Evolutionary conservation across 768 basidiomycete genomes (phyloP).

Genomic region (Lepiota brunneoincarnata): DNA sequence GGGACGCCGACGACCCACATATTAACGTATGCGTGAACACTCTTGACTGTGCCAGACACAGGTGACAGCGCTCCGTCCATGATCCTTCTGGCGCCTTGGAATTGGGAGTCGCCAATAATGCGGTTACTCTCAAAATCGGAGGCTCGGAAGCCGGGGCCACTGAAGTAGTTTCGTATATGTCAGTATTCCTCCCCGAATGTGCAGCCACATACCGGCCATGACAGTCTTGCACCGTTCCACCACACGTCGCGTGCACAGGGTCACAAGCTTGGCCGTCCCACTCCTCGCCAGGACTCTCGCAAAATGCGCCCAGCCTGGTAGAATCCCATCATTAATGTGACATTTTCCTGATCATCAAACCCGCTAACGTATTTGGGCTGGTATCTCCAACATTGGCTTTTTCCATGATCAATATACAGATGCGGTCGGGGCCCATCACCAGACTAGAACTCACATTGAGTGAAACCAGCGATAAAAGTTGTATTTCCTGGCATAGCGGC

Average conservation of each 20-base stretch:
- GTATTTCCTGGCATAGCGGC: slow-evolving; percentile 62
- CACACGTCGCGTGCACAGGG: slow-evolving; percentile 73
- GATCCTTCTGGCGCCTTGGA: slow-evolving; percentile 61
- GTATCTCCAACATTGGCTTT: slow-evolving; percentile 81
- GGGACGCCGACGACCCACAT: slow-evolving; percentile 48
- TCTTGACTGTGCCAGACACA: slow-evolving; percentile 61
- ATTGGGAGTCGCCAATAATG: slow-evolving; percentile 70
- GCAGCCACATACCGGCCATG: slow-evolving; percentile 54
- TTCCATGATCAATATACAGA: slow-evolving; percentile 9
- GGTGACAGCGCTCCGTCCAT: slow-evolving; percentile 49
- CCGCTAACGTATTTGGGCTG: slow-evolving; percentile 71
- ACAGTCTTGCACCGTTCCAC: slow-evolving; percentile 63
- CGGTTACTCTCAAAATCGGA: slow-evolving; percentile 76
- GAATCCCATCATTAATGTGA: slow-evolving; percentile 8
- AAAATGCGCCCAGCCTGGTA: slow-evolving; percentile 64
- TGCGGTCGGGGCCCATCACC: slow-evolving; percentile 4
- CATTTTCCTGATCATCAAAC: slow-evolving; percentile 1
- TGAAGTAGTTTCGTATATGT: slow-evolving; percentile 19
- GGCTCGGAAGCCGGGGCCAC: slow-evolving; percentile 72
- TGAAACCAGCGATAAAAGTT: slow-evolving; percentile 72
- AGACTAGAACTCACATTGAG: slow-evolving; percentile 52
- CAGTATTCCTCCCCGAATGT: neutral
- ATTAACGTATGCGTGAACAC: slow-evolving; percentile 66
- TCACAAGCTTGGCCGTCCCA: slow-evolving; percentile 70
- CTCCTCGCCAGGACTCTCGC: slow-evolving; percentile 69